Base-by-base conservation (phyloP, 768 basidiomycete species). In the Lentinula guzmanii region DNA sequence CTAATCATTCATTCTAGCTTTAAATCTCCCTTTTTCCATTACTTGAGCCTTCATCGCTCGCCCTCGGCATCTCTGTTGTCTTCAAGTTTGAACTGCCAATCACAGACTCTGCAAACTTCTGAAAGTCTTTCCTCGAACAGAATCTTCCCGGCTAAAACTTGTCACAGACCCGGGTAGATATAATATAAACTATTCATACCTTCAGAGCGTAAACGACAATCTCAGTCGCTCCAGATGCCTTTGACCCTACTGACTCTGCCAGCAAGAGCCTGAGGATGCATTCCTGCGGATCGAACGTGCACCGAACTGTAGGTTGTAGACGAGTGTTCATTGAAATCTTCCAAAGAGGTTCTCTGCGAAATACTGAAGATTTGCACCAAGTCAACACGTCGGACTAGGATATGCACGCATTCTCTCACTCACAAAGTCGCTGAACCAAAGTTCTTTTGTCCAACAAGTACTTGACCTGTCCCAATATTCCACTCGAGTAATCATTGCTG, bases 291-390 rank as follows among this genome's bases (percentile, higher is more conserved):
- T 86, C 83, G 68, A 79, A 86, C 21, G 81, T 77, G 63, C 84
- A 87, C 46, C 85, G 80, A 46, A 88, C 76, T 8, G 82, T 71
- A 7, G 84, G 75, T 48, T 75, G 75, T 55, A 90, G 68, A 24
- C 81, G 80, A 46, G 86, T 74, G 67, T 87, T 88, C 84, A 88
- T 84, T 0, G 86, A 82, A 0, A 88, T 83, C 66, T 89, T 84
- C 77, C 84, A 83, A 33, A 89, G 70, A 0, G 86, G 87, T 64
- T 89, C 87, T 5, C 87, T 83, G 6, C 87, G 82, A 72, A 90
- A 88, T 13, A 89, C 87, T 87, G 45, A 8, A 34, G 6, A 64
- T 68, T n/a, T 24, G n/a, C 69, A 67, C 28, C 3, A 28, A 28
- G 28, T 50, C 61, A 64, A 66, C 5, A 39, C n/a, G 15, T 43